A percentile compares a stretch with the other conserved stretches of the same genome.
These are phyloP conservation scores for Xylaria arbuscula DNA, from an alignment of 2,329 filamentous ascomycete genomes.

Conservation along the genomic window DNA sequence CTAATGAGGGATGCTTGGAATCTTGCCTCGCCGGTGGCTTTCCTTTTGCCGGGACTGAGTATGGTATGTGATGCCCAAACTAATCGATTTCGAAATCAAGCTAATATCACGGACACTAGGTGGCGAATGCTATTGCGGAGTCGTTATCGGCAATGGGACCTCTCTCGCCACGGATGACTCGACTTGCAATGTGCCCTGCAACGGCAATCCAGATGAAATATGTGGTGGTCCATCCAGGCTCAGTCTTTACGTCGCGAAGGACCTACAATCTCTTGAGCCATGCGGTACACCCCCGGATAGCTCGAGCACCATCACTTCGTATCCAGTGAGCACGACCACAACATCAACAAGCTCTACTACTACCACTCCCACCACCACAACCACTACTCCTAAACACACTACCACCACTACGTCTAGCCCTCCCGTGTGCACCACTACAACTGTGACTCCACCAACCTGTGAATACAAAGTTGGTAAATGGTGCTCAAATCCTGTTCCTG, in stretches of 20 bases:
- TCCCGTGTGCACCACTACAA: slow-evolving; percentile 61
- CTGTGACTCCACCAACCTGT: slow-evolving; percentile 59
- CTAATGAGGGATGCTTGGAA: slow-evolving; percentile 56
- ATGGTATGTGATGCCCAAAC: slow-evolving; percentile 43
- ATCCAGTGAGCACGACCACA: slow-evolving; percentile 39
- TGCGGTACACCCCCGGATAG: slow-evolving; percentile 31
- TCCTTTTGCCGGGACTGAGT: slow-evolving; percentile 62
- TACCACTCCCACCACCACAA: slow-evolving; percentile 45
- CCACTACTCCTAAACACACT: background rate
- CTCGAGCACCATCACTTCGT: slow-evolving; percentile 55
- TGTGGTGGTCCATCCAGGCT: slow-evolving; percentile 59
- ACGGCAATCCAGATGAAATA: slow-evolving; percentile 56
- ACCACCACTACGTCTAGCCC: slow-evolving; percentile 38
- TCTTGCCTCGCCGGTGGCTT: slow-evolving; percentile 58
- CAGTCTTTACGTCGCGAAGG: slow-evolving; percentile 60
- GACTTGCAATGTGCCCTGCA: slow-evolving; percentile 64
- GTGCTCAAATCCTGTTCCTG: slow-evolving; percentile 56
- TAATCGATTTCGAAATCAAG: background rate
- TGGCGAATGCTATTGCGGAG: slow-evolving; percentile 63
- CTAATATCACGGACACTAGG: slow-evolving; percentile 22
- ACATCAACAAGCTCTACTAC: slow-evolving; percentile 41
- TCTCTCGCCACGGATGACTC: slow-evolving; percentile 47
- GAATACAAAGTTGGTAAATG: slow-evolving; percentile 67
- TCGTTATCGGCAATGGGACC: slow-evolving; percentile 63
- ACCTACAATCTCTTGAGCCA: slow-evolving; percentile 60